Conservation (phyloP, 2,329 filamentous ascomycete species). For the Colletotrichum destructivum region DNA sequence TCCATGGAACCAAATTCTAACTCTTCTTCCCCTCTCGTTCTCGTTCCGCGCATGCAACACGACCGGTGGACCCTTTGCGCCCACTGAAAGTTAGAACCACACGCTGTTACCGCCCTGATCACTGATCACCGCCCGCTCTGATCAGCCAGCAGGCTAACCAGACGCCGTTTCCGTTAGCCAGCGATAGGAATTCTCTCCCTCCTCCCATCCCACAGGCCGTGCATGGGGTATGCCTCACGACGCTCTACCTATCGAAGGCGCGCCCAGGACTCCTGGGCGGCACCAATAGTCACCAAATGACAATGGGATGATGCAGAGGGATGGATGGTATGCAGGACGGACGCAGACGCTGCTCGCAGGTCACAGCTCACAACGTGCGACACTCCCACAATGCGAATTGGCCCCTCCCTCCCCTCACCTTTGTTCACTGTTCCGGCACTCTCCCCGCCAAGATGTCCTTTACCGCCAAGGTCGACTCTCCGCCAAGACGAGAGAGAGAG, state of each 20-base stretch:
- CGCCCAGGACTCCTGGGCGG: not conserved
- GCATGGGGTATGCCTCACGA: too few relatives aligned
- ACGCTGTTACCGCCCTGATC: conserved; percentile 19
- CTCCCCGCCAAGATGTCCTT: conserved; percentile 12
- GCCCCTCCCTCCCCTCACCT: not conserved
- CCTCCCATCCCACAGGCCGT: too few relatives aligned
- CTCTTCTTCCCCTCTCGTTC: conserved; percentile 5
- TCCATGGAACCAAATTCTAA: not conserved
- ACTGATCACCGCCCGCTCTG: too few relatives aligned
- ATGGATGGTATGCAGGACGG: conserved; percentile 15
- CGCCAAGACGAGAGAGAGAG: conserved; percentile 24
- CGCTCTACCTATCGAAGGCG: too few relatives aligned
- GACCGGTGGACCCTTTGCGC: conserved; percentile 7
- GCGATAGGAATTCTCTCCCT: not conserved
- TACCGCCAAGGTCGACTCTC: conserved; percentile 31
- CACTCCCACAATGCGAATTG: not conserved
- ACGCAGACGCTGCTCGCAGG: too few relatives aligned
- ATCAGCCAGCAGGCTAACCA: not conserved
- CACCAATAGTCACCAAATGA: too few relatives aligned
- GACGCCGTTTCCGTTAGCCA: not conserved
- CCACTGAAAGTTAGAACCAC: conserved; percentile 10
- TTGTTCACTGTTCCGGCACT: not conserved
- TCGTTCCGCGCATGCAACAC: conserved; percentile 22
- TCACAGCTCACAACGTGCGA: conserved; percentile 16
- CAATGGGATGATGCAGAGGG: not conserved